Conservation (phyloP, 176 grass and related monocot species). For the Saccharum officinarum region DNA sequence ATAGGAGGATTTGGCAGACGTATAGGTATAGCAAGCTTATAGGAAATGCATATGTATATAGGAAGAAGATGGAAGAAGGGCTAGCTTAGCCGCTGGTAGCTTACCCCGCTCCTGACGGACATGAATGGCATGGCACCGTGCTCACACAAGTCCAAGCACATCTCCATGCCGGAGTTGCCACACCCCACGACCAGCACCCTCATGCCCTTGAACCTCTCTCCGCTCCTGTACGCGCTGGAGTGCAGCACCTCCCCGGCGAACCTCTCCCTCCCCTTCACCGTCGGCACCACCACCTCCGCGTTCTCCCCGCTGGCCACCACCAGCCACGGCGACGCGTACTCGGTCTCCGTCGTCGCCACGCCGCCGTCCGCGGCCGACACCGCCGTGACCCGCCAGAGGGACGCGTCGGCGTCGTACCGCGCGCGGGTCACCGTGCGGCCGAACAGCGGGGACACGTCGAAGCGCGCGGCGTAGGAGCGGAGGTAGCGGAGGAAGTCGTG, state of each 20-base stretch:
- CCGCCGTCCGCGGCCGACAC: background rate
- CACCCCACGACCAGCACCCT: conserved; percentile 83
- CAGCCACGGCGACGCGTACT: conserved; percentile 77
- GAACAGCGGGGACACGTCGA: conserved; percentile 69
- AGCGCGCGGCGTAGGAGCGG: conserved; percentile 62
- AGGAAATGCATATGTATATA: background rate
- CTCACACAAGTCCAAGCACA: conserved; percentile 83
- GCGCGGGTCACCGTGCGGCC: conserved; percentile 55
- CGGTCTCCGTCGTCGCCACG: background rate
- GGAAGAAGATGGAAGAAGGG: background rate
- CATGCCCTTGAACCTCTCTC: conserved; percentile 66
- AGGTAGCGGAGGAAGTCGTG: conserved; percentile 82
- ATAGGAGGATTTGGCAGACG: no score
- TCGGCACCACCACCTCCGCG: conserved; percentile 70
- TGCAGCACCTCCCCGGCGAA: conserved; percentile 72
- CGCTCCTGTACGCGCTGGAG: conserved; percentile 83
- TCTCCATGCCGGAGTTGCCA: conserved; percentile 98
- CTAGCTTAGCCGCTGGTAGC: background rate
- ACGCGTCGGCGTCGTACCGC: conserved; percentile 36
- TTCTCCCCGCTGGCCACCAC: conserved; percentile 97
- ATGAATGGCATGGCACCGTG: conserved; percentile 83
- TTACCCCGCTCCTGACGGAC: conserved; percentile 90
- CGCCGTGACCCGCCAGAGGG: conserved; percentile 64
- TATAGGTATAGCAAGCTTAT: no score
- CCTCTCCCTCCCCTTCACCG: conserved; percentile 68